These are phyloP conservation scores for Penicillium lagena DNA, from an alignment of 495 filamentous ascomycete species.

Conservation along the genomic window DNA sequence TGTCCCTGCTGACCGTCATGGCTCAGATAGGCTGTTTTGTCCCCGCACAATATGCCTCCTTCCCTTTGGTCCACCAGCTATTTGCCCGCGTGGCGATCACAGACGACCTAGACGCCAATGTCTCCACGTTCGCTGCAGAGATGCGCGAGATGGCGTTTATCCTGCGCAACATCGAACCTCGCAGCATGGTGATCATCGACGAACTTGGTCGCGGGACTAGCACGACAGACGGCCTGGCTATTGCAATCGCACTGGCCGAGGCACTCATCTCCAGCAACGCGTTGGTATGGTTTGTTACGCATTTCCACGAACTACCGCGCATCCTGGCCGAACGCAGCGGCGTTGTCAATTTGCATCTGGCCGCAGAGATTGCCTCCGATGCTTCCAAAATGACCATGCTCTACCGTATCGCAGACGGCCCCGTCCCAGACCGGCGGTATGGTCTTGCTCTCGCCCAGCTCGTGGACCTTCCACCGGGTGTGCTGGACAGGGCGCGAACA, in stretches of 20 bases:
- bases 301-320: slow-evolving; percentile 76
- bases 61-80: slow-evolving; percentile 74
- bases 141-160: slow-evolving; percentile 97
- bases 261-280: slow-evolving; percentile 70
- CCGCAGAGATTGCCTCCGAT: slow-evolving; percentile 52
- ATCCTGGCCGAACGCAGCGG: slow-evolving; percentile 68
- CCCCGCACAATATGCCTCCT: slow-evolving; percentile 74
- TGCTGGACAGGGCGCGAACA: slow-evolving; percentile 60
- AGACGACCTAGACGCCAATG: slow-evolving; percentile 84
- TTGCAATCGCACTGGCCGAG: slow-evolving; percentile 86
- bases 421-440: slow-evolving; percentile 68
- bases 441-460: slow-evolving; percentile 68
- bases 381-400: slow-evolving; percentile 69
- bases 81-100: slow-evolving; percentile 84
- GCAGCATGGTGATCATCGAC: slow-evolving; percentile 81
- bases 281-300: slow-evolving; percentile 86
- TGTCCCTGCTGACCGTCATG: slow-evolving; percentile 85
- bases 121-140: slow-evolving; percentile 89
- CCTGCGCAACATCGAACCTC: slow-evolving; percentile 64
- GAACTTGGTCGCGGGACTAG: slow-evolving; percentile 92
- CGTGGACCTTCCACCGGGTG: slow-evolving; percentile 60
- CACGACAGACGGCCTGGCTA: slow-evolving; percentile 78
- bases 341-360: slow-evolving; percentile 76
- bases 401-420: slow-evolving; percentile 70
- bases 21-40: slow-evolving; percentile 91